Conservation (phyloP, 768 basidiomycete genomes). For the Russula virescens region DNA sequence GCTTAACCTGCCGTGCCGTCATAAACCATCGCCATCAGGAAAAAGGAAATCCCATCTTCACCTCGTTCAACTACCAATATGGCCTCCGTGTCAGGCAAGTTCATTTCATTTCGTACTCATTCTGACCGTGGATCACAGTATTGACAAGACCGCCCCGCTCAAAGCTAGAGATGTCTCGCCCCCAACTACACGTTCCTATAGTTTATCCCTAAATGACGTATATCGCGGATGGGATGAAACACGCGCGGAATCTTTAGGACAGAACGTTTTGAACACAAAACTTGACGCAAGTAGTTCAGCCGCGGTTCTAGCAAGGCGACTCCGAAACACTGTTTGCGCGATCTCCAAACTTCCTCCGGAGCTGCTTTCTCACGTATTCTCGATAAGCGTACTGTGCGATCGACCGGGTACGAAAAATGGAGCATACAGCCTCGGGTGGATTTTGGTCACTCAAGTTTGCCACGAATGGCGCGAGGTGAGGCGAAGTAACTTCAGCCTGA, state of each 20-base stretch:
- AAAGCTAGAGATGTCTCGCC: not conserved
- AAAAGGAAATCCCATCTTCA: not conserved
- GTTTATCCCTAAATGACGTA: not conserved
- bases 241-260: not conserved
- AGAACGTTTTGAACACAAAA: not conserved
- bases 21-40: not conserved
- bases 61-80: not conserved
- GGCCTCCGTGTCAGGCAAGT: not conserved
- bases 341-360: slow-evolving; percentile 1
- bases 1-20: not conserved
- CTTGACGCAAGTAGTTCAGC: not conserved
- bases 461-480: slow-evolving; percentile 9
- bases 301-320: not conserved
- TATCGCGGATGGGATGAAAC: not conserved
- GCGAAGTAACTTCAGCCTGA: not conserved
- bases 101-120: not conserved
- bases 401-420: not conserved
- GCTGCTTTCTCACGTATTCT: slow-evolving; percentile 10
- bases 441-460: slow-evolving; percentile 3
- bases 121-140: not conserved
- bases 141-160: not conserved
- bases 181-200: not conserved
- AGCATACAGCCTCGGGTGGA: not conserved
- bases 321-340: not conserved
- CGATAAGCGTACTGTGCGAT: not conserved